phyloP scores from a whole-genome alignment of 805 yeast species.

The Candida orba region DNA sequence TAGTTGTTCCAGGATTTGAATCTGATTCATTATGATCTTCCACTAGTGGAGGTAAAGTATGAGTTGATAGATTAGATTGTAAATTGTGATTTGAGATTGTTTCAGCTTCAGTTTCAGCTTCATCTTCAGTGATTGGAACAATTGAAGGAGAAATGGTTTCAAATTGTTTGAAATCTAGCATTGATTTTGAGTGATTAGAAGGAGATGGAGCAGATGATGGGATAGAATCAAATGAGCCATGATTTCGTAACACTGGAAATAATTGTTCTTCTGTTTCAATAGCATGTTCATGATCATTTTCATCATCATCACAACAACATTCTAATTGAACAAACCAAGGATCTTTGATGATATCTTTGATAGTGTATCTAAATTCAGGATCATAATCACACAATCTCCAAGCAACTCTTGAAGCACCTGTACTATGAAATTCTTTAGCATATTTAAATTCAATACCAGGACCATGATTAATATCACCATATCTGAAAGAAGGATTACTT shows the following conservation, averaged over 20 bases:
- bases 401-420: conserved; percentile 60
- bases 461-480: conserved; percentile 39
- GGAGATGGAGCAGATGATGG: conserved; percentile 3
- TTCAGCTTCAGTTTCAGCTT: neutral
- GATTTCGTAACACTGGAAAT: neutral
- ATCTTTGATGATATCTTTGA: conserved; percentile 49
- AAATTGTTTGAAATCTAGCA: conserved; percentile 17
- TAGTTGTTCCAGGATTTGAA: neutral
- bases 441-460: conserved; percentile 71
- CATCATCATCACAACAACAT: conserved; percentile 48
- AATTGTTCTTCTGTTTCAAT: conserved; percentile 7
- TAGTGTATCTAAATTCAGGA: conserved; percentile 42
- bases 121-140: neutral
- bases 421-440: conserved; percentile 52
- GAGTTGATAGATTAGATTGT: neutral
- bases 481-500: conserved; percentile 42
- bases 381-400: conserved; percentile 72
- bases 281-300: conserved; percentile 7
- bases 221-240: conserved; percentile 7
- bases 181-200: conserved; percentile 13
- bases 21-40: conserved; percentile 11
- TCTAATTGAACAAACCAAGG: conserved; percentile 57
- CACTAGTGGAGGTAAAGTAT: conserved; percentile 10
- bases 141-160: neutral
- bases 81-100: conserved; percentile 3